phyloP scores from a whole-genome alignment of 768 basidiomycete genomes.

The Xerocomus potaroensis region DNA sequence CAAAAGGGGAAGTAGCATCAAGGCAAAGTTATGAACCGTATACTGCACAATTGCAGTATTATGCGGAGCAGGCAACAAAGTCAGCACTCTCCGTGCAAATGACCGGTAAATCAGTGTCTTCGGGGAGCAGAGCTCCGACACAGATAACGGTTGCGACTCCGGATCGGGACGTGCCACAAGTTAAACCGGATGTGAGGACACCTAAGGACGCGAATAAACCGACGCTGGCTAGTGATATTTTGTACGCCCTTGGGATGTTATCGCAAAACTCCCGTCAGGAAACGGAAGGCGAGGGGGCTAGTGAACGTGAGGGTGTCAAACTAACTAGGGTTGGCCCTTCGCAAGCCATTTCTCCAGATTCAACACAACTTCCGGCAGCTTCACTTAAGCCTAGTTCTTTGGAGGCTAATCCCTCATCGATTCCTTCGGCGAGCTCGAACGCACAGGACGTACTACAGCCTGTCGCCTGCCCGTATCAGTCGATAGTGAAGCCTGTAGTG shows the following conservation, averaged over 20 bases:
- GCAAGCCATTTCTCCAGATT: neutral
- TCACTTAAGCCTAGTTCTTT: neutral
- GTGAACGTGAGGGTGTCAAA: neutral
- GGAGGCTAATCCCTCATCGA: neutral
- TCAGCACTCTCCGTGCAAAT: conserved; percentile 5
- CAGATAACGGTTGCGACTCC: conserved; percentile 10
- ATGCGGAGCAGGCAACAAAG: conserved; percentile 17
- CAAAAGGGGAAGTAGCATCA: neutral
- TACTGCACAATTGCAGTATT: conserved; percentile 17
- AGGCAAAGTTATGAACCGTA: conserved; percentile 4
- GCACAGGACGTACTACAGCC: neutral
- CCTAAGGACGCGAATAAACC: conserved; percentile 44
- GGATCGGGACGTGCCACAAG: neutral
- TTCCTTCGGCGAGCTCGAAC: neutral
- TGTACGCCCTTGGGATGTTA: conserved; percentile 44
- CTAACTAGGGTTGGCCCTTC: neutral
- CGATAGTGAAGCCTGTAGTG: neutral
- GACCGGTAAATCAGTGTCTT: neutral
- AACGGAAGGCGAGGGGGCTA: neutral
- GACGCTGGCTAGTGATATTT: conserved; percentile 52
- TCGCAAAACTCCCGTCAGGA: conserved; percentile 8
- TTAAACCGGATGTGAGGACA: conserved; percentile 13
- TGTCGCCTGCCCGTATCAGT: neutral
- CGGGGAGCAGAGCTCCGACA: neutral
- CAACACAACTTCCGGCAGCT: neutral